A percentile compares a stretch with the other conserved stretches of the same genome.
phyloP scores from a whole-genome alignment of 257 asterid genomes.

The Solanum sitiens region DNA sequence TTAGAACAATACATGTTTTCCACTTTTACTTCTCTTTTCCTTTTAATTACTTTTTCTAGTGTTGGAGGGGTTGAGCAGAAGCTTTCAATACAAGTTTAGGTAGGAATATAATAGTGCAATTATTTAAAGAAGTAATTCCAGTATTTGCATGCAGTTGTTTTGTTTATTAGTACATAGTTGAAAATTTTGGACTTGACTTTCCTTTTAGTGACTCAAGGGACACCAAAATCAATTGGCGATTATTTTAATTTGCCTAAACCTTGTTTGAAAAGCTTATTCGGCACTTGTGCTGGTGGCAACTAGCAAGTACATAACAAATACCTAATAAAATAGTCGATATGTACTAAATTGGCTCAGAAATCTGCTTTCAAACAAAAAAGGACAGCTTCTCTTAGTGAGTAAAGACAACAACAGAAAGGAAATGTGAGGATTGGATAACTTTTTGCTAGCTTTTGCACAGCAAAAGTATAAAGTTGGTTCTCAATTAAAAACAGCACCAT shows the following conservation, averaged over 20 bases:
- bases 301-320: background rate
- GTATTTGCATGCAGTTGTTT: background rate
- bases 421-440: background rate
- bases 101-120: background rate
- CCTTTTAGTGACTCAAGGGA: background rate
- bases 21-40: background rate
- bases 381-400: background rate
- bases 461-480: background rate
- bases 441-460: background rate
- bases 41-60: background rate
- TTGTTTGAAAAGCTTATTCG: background rate
- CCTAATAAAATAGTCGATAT: background rate
- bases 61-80: background rate
- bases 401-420: background rate
- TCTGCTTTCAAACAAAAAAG: background rate
- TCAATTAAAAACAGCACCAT: background rate
- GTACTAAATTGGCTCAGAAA: background rate
- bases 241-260: background rate
- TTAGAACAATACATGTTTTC: background rate
- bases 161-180: background rate
- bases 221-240: background rate
- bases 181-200: background rate
- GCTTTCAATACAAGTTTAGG: background rate
- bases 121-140: background rate
- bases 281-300: background rate